phyloP scores from a whole-genome alignment of 2,329 filamentous ascomycete genomes.

The Aspergillus sp. region DNA sequence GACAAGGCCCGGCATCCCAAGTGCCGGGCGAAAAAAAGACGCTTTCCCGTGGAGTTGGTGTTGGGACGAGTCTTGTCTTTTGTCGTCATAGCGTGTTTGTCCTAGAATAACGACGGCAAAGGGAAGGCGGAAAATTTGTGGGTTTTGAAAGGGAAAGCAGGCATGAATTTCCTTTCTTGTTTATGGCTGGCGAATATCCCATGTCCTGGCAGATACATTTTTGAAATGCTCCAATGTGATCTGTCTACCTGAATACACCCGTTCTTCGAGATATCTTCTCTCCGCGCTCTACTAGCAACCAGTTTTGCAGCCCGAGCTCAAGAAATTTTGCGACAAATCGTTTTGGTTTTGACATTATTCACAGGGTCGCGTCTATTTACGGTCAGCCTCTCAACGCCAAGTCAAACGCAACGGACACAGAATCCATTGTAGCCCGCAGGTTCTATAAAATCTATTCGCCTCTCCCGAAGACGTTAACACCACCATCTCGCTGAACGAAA shows the following conservation, averaged over 20 bases:
- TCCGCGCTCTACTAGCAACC: constrained; percentile 1
- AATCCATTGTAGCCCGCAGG: constrained; percentile 4
- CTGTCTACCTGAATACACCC: constrained; percentile 30
- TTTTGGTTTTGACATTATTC: neutral
- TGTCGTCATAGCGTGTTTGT: constrained; percentile 30
- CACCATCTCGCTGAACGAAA: constrained; percentile 74
- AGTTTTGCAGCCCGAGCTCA: neutral
- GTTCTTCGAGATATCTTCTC: neutral
- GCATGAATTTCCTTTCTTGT: constrained; percentile 42
- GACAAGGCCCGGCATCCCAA: constrained; percentile 38
- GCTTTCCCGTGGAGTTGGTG: constrained; percentile 39
- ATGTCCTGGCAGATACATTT: constrained; percentile 37
- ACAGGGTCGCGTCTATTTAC: constrained; percentile 10
- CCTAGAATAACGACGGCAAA: constrained; percentile 27
- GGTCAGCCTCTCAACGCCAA: constrained; percentile 4
- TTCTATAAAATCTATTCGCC: constrained; percentile 55
- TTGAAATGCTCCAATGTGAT: constrained; percentile 33
- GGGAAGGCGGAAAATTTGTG: constrained; percentile 29
- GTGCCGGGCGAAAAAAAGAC: constrained; percentile 34
- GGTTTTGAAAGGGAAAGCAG: constrained; percentile 30
- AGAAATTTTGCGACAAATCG: neutral
- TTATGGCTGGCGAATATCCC: constrained; percentile 41
- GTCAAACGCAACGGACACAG: neutral
- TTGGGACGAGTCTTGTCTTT: constrained; percentile 32
- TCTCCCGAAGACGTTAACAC: constrained; percentile 79